phyloP scores from a whole-genome alignment of 2,329 filamentous ascomycete species.

The Pseudogymnoascus sp. region DNA sequence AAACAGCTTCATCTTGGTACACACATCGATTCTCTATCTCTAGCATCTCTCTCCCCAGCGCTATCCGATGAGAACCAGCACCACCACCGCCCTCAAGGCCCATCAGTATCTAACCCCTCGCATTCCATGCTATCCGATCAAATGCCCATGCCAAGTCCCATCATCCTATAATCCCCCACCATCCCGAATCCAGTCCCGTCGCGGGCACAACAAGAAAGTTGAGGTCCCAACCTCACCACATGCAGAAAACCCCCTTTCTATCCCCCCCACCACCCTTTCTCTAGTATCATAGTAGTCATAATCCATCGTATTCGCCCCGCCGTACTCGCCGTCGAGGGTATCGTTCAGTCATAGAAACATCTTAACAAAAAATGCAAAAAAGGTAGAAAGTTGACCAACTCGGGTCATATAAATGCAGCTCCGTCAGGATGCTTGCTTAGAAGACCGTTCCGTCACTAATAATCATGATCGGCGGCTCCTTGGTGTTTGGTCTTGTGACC shows the following conservation, averaged over 20 bases:
- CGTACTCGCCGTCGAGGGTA: not conserved
- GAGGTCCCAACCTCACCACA: not conserved
- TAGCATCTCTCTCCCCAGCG: not conserved
- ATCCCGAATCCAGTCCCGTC: not conserved
- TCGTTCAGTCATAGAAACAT: constrained; percentile 3
- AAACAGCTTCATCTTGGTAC: not conserved
- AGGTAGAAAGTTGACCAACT: not conserved
- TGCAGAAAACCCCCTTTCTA: not conserved
- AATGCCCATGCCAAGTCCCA: not conserved
- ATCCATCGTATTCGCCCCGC: not conserved
- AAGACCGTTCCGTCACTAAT: constrained; percentile 95
- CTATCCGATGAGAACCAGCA: not conserved
- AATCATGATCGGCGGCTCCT: constrained; percentile 92
- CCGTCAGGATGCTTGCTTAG: constrained; percentile 33
- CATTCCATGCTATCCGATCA: not conserved
- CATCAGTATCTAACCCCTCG: not conserved
- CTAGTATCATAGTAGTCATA: not conserved
- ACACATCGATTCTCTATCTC: not conserved
- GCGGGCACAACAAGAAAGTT: not conserved
- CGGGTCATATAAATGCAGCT: not conserved
- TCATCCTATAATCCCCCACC: not conserved
- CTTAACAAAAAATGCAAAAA: not conserved
- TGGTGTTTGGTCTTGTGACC: constrained; percentile 90
- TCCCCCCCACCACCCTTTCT: not conserved
- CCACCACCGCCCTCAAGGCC: not conserved